A percentile compares a stretch with the other conserved stretches of the same genome.
Conservation (phyloP, 129 eudicot species). For the Smallanthus sonchifolius region DNA sequence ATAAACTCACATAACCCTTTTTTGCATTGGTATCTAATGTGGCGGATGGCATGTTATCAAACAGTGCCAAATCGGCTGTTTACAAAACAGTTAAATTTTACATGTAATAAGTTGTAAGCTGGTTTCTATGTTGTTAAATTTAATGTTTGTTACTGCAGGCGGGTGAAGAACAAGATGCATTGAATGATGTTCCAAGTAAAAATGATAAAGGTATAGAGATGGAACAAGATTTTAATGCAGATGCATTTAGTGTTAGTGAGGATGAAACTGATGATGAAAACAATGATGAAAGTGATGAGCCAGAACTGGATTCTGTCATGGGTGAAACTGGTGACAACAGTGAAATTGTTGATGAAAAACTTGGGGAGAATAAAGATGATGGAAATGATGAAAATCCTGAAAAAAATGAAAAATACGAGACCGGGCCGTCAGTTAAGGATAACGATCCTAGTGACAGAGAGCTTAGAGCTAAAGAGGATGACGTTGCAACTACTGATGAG, state of each 20-base stretch:
- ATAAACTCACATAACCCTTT: too few relatives aligned
- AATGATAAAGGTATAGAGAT: constrained; percentile 83
- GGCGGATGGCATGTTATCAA: background rate
- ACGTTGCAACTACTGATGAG: constrained; percentile 40
- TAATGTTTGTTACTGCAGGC: constrained; percentile 33
- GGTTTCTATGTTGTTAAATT: background rate
- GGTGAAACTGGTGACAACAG: constrained; percentile 66
- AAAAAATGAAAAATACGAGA: constrained; percentile 61
- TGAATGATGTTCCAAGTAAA: constrained; percentile 51
- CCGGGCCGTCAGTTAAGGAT: constrained; percentile 70
- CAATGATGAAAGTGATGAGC: constrained; percentile 48
- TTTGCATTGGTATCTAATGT: background rate
- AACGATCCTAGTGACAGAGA: constrained; percentile 47
- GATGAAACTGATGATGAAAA: constrained; percentile 63
- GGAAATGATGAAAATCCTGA: constrained; percentile 42
- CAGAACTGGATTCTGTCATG: constrained; percentile 61
- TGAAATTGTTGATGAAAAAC: constrained; percentile 75
- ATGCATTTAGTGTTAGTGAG: constrained; percentile 65
- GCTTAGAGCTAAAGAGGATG: constrained; percentile 82
- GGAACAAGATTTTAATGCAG: constrained; percentile 77
- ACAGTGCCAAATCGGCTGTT: background rate
- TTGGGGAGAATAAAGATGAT: constrained; percentile 54
- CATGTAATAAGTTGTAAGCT: background rate
- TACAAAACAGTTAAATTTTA: background rate
- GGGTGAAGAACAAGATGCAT: constrained; percentile 53